These are phyloP conservation scores for Primulina huaijiensis DNA, from an alignment of 257 asterid genomes.

Conservation along the genomic window DNA sequence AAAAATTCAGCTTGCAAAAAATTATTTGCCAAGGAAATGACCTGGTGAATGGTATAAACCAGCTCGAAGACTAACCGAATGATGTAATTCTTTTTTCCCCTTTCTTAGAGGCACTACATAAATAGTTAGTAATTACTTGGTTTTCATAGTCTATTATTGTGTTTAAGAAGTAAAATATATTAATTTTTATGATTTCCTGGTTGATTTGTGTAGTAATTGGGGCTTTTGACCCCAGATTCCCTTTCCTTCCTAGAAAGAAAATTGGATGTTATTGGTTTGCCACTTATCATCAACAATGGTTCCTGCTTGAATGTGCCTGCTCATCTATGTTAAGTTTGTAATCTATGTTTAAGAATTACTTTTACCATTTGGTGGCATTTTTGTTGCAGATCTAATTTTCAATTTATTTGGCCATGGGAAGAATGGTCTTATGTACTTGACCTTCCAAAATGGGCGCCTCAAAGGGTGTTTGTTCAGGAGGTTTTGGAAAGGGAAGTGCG, in stretches of 20 bases:
- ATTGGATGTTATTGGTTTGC: background rate
- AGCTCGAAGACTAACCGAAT: slow-evolving; percentile 8
- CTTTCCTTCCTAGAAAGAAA: background rate
- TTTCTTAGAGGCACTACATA: slow-evolving; percentile 9
- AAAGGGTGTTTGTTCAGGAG: slow-evolving; percentile 94
- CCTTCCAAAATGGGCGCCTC: slow-evolving; percentile 99
- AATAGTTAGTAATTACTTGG: slow-evolving; percentile 7
- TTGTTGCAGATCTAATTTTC: slow-evolving; percentile 84
- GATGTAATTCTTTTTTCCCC: background rate
- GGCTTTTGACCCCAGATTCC: slow-evolving; percentile 9
- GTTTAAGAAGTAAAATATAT: too few species aligned
- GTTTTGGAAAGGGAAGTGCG: slow-evolving; percentile 98
- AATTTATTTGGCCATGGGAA: slow-evolving; percentile 99
- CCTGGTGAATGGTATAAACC: slow-evolving; percentile 2
- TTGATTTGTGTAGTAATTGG: background rate
- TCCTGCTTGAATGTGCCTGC: slow-evolving; percentile 10
- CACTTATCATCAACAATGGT: slow-evolving; percentile 2
- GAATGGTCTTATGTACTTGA: slow-evolving; percentile 94
- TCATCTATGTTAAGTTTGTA: background rate
- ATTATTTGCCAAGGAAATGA: slow-evolving; percentile 3
- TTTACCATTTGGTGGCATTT: slow-evolving; percentile 11
- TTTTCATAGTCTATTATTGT: background rate
- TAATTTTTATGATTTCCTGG: background rate
- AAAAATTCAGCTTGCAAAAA: slow-evolving; percentile 11
- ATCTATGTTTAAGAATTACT: slow-evolving; percentile 8